Evolutionary conservation across 163 green algal genomes (phyloP), one percentile per base, ranked within the genome.

Genomic region (Volvox carteri): DNA sequence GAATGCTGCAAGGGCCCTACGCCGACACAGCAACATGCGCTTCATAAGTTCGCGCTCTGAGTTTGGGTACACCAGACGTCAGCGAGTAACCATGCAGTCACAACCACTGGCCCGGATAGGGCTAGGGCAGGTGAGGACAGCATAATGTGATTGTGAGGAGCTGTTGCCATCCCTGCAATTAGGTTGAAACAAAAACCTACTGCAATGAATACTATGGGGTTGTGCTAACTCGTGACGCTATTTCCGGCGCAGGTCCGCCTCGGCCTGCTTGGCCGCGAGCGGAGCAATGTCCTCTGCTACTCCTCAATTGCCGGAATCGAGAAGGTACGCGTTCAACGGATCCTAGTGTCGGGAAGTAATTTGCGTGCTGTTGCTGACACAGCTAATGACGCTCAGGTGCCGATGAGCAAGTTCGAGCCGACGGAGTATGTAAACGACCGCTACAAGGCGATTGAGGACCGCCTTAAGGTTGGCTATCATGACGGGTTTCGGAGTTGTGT

Each of bases 391-490:
- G 23, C 28, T 28, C 90, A 98, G 96, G 94, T 94, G n/a, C 94
- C 96, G 18, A 95, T 98, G 93, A 96, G 92, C 87, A 92, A 94
- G 44, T 91, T 97, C 1, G 97, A 99, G 93, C 90, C 91, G 4
- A 91, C 95, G 18, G 91, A 97, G 86, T 96, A 90, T 73, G 86
- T 99, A 41, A 98, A 98, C 85, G 95, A 98, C 48, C 94, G 97
- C 39, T 99, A 99, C 91, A 90, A 93, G 37, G 90, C 92, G 2
- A 98, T 99, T 44, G 95, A 97, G 88, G 93, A 98, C 37, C 89
- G 95, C 25, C 93, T 99, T 3, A 70, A 88, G 90, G 97, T 98
- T 83, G 42, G 58, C 39, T 50, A 50, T 70, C 8, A 67, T 78
- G 30, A 21, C 37, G 4, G 5, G 52, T 37, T 41, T 33, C 1